Percentiles rank a stretch among this genome's conserved stretches.
phyloP scores from a whole-genome alignment of 495 filamentous ascomycete species.

The Daldinia concentrica region DNA sequence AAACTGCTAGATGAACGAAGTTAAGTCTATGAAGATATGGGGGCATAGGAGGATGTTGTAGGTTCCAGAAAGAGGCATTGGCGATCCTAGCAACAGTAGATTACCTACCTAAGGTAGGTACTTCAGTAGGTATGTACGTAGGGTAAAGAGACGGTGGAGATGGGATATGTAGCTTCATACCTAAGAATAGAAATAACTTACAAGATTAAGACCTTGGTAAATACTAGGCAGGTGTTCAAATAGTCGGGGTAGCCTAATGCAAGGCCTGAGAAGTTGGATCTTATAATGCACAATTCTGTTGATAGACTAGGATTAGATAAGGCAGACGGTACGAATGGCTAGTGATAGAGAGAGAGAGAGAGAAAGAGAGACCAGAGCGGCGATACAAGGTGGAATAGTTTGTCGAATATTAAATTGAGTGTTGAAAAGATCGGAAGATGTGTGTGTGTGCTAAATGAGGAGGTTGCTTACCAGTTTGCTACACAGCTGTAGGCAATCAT shows the following conservation, averaged over 20 bases:
- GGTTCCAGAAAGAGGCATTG: neutral
- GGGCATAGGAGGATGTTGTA: neutral
- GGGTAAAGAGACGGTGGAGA: neutral
- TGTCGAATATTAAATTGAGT: neutral
- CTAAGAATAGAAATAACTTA: neutral
- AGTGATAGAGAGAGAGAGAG: neutral
- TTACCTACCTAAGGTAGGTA: neutral
- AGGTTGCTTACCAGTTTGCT: constrained; percentile 9
- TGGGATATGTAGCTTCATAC: neutral
- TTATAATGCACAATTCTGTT: neutral
- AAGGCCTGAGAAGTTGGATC: neutral
- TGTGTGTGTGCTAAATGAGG: neutral
- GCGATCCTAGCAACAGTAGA: neutral
- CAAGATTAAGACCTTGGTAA: neutral
- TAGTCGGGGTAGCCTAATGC: neutral
- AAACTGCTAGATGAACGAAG: neutral
- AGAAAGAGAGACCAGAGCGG: neutral
- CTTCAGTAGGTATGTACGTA: neutral
- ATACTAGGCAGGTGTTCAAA: neutral
- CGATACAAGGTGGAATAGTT: neutral
- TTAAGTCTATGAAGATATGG: neutral
- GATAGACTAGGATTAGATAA: neutral
- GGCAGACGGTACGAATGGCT: neutral
- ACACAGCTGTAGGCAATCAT: neutral
- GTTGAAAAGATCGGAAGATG: neutral